A percentile compares a stretch with the other conserved stretches of the same genome.
phyloP scores from a whole-genome alignment of 176 grass and related monocot genomes.

The Bothriochloa decipiens region DNA sequence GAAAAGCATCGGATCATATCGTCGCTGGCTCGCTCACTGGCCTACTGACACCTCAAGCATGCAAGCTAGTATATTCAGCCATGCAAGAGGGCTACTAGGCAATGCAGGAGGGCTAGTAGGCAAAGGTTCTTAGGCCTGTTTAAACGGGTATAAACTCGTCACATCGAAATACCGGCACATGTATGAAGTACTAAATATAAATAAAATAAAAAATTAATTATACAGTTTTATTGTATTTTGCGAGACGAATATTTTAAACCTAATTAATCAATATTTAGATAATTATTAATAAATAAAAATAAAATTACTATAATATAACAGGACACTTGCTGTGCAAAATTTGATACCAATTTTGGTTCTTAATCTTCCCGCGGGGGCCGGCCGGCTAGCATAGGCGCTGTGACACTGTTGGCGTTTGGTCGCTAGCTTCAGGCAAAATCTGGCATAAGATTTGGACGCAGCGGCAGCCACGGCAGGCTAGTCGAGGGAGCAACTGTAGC shows the following conservation, averaged over 20 bases:
- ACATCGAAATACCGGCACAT: too few species aligned
- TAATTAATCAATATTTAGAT: too few species aligned
- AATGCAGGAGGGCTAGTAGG: not conserved
- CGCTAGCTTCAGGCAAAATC: constrained; percentile 16
- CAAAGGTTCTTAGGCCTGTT: too few species aligned
- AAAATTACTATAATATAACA: too few species aligned
- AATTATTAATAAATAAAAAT: too few species aligned
- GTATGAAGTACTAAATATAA: too few species aligned
- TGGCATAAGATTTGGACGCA: constrained; percentile 17
- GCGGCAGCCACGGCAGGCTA: not conserved
- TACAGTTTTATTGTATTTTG: too few species aligned
- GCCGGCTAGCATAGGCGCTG: not conserved
- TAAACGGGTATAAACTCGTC: too few species aligned
- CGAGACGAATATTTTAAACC: too few species aligned
- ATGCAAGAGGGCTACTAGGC: not conserved
- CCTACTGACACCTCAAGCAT: not conserved
- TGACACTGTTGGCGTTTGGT: not conserved
- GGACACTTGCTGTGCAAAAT: too few species aligned
- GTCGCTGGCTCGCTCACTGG: not conserved
- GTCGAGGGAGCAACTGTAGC: not conserved
- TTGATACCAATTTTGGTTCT: too few species aligned
- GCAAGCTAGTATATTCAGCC: not conserved
- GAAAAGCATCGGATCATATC: constrained; percentile 31
- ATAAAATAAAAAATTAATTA: too few species aligned
- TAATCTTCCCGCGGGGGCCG: not conserved